phyloP scores from a whole-genome alignment of 2,329 filamentous ascomycete species.

The Zasmidium cellare region DNA sequence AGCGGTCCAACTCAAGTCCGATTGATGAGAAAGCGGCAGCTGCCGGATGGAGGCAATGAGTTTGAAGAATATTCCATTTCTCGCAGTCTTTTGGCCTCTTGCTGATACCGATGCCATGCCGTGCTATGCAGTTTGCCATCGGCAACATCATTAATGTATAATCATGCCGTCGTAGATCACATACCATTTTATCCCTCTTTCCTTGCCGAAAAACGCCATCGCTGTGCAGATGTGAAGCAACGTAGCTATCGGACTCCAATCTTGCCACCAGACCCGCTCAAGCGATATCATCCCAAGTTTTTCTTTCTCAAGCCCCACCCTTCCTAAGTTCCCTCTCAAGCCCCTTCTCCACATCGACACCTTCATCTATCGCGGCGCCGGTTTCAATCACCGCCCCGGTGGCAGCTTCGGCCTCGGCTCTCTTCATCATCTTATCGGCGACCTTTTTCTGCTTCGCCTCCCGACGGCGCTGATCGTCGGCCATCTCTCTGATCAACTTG shows the following conservation, averaged over 20 bases:
- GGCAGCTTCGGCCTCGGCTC: conserved; percentile 30
- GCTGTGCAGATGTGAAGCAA: not conserved
- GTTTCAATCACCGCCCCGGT: conserved; percentile 43
- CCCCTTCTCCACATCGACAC: conserved; percentile 26
- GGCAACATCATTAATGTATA: not conserved
- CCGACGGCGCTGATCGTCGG: conserved; percentile 48
- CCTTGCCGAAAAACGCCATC: not conserved
- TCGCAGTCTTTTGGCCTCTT: too few relatives aligned
- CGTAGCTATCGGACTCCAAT: not conserved
- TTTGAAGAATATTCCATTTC: too few relatives aligned
- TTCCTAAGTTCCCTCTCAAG: conserved; percentile 19
- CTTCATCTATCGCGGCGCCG: conserved; percentile 37
- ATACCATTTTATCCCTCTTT: not conserved
- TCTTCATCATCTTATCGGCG: conserved; percentile 30
- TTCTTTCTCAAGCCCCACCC: not conserved
- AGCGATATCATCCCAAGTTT: too few relatives aligned
- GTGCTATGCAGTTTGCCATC: not conserved
- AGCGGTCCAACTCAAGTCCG: not conserved
- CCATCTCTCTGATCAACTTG: conserved; percentile 51
- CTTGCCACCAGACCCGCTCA: not conserved
- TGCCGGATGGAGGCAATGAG: too few relatives aligned
- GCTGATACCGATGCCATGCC: not conserved
- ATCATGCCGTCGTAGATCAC: not conserved
- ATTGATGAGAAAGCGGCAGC: too few relatives aligned
- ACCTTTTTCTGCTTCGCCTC: conserved; percentile 43